Evolutionary conservation across 306 rosid species (phyloP).

Genomic region (Medicago lupulina): DNA sequence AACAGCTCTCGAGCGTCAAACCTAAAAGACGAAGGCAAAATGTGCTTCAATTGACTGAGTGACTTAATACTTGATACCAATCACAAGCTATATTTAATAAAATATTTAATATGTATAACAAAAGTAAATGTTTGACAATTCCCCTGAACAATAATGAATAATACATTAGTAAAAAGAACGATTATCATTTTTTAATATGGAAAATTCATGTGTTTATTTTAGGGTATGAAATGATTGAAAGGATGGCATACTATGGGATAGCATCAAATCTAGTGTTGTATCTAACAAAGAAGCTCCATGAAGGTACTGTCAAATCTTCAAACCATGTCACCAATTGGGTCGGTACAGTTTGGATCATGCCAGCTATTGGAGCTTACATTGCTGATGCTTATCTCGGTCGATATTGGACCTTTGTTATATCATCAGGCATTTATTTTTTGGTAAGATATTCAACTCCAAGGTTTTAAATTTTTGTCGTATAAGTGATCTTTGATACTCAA

Average conservation of each 20-base stretch:
- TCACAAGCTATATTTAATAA: too few relatives aligned
- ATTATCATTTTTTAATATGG: constrained; percentile 11
- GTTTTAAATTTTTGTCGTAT: background rate
- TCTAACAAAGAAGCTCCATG: constrained; percentile 66
- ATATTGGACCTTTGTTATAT: constrained; percentile 63
- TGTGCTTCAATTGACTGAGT: too few relatives aligned
- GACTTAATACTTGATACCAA: too few relatives aligned
- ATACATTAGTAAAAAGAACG: background rate
- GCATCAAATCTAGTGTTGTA: constrained; percentile 69
- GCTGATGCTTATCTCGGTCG: constrained; percentile 77
- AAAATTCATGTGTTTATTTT: background rate
- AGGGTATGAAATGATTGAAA: constrained; percentile 79
- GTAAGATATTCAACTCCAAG: constrained; percentile 42
- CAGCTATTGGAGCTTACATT: constrained; percentile 65
- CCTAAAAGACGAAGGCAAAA: too few relatives aligned
- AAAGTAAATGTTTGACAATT: too few relatives aligned
- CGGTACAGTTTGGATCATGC: constrained; percentile 77
- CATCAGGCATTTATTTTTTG: constrained; percentile 66
- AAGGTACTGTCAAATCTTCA: constrained; percentile 75
- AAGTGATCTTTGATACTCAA: background rate
- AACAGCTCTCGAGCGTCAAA: too few relatives aligned
- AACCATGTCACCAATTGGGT: constrained; percentile 78
- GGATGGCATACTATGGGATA: constrained; percentile 84
- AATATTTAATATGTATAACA: too few relatives aligned
- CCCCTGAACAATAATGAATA: too few relatives aligned